A percentile compares a stretch with the other conserved stretches of the same genome.
Evolutionary conservation across 768 basidiomycete species (phyloP).

Genomic region (Lentinula sp.): DNA sequence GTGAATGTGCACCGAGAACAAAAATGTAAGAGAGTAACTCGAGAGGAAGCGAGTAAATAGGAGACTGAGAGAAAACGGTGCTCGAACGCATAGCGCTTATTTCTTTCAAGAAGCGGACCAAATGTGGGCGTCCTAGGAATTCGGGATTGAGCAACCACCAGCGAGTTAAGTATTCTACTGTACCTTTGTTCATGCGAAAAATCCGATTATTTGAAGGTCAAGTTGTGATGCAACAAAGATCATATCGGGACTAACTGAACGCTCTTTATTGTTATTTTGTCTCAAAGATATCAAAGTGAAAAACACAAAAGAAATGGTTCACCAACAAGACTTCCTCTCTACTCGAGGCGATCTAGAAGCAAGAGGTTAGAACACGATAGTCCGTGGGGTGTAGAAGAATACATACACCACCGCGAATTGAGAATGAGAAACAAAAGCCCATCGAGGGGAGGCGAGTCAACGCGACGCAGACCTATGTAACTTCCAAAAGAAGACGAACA

Average conservation of each 20-base stretch:
- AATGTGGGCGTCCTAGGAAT: not conserved
- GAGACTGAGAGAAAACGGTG: slow-evolving; percentile 3
- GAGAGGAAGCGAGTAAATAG: slow-evolving; percentile 42
- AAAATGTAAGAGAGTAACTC: slow-evolving; percentile 58
- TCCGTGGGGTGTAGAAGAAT: not conserved
- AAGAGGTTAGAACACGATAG: not conserved
- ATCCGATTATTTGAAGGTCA: not conserved
- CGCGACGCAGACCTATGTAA: not conserved
- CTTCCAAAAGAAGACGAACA: slow-evolving; percentile 5
- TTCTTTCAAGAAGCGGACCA: slow-evolving; percentile 1
- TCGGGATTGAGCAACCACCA: not conserved
- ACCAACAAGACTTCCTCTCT: not conserved
- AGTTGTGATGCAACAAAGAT: not conserved
- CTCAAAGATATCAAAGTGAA: not conserved
- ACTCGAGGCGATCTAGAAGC: not conserved
- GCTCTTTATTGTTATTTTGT: not conserved
- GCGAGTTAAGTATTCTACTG: not conserved
- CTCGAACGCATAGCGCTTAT: slow-evolving; percentile 7
- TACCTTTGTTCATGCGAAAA: slow-evolving; percentile 3
- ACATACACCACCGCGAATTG: no score
- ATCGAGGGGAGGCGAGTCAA: not conserved
- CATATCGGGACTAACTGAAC: slow-evolving; percentile 1
- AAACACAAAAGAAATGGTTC: not conserved
- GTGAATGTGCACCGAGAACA: slow-evolving; percentile 33
- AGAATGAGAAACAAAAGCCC: not conserved